Evolutionary conservation across 441 rosid genomes (phyloP).

Genomic region (Geranium incanum): DNA sequence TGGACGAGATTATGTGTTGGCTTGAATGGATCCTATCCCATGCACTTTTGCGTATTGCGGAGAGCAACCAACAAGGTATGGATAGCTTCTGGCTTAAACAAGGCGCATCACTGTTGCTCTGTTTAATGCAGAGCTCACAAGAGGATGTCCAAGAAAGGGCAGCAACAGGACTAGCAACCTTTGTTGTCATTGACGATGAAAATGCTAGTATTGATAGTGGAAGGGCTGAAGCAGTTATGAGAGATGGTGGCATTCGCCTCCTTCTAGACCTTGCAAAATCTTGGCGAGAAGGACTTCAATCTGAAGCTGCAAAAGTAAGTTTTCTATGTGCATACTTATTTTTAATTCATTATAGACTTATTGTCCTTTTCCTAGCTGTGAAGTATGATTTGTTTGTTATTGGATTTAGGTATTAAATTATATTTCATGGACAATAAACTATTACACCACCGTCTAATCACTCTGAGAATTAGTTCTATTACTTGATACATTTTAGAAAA

Average conservation of each 20-base stretch:
- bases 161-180: conserved; percentile 86
- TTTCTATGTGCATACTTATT: background rate
- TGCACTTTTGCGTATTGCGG: conserved; percentile 71
- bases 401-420: background rate
- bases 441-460: background rate
- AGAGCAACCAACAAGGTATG: conserved; percentile 71
- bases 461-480: background rate
- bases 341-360: background rate
- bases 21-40: conserved; percentile 83
- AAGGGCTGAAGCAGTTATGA: conserved; percentile 93
- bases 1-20: conserved; percentile 71
- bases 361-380: background rate
- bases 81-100: conserved; percentile 90
- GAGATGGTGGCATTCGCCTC: conserved; percentile 76
- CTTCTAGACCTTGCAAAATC: conserved; percentile 84
- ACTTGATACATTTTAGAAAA: too few relatives aligned
- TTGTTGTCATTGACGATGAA: conserved; percentile 87
- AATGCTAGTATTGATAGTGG: conserved; percentile 86
- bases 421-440: too few relatives aligned
- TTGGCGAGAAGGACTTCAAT: conserved; percentile 94
- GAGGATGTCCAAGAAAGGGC: conserved; percentile 96
- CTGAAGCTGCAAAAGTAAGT: conserved; percentile 89
- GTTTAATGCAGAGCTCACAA: conserved; percentile 80
- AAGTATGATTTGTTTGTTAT: background rate
- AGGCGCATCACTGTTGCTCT: conserved; percentile 71